Evolutionary conservation across 306 rosid genomes (phyloP).

Genomic region (Alnus glutinosa): DNA sequence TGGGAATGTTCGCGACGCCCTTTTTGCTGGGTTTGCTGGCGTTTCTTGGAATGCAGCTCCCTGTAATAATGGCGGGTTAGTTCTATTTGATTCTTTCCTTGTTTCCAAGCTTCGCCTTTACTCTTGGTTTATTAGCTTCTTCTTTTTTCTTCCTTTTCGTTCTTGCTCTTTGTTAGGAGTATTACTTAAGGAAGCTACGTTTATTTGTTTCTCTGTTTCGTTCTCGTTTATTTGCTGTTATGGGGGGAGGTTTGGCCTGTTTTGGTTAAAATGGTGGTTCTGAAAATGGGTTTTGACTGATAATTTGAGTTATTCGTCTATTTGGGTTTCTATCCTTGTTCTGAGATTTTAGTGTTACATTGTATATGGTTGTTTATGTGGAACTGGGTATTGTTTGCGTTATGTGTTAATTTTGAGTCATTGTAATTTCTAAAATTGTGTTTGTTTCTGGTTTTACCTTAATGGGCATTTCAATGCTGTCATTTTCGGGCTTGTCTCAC

Average conservation of each 20-base stretch:
- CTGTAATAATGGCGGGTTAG: conserved; percentile 73
- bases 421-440: conserved; percentile 1
- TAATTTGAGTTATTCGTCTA: conserved; percentile 1
- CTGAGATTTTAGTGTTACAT: not conserved
- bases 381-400: not conserved
- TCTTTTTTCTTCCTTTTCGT: conserved; percentile 3
- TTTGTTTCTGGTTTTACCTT: not conserved
- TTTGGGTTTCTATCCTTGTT: not conserved
- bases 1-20: conserved; percentile 39
- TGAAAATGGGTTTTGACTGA: conserved; percentile 32
- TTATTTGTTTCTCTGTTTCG: conserved; percentile 11
- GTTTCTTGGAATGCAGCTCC: conserved; percentile 66
- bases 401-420: not conserved
- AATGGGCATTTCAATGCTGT: not conserved
- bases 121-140: not conserved
- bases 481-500: conserved; percentile 3
- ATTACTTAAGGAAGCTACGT: conserved; percentile 15
- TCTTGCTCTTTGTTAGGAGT: conserved; percentile 14
- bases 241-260: conserved; percentile 30
- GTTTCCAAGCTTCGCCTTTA: conserved; percentile 21
- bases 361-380: conserved; percentile 7
- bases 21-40: conserved; percentile 52
- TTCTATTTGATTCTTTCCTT: conserved; percentile 29
- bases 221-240: conserved; percentile 7
- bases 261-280: conserved; percentile 24